Percentiles rank a stretch among this genome's conserved stretches.
Evolutionary conservation across 2,329 filamentous ascomycete species (phyloP).

Genomic region (Cytospora schulzeri): DNA sequence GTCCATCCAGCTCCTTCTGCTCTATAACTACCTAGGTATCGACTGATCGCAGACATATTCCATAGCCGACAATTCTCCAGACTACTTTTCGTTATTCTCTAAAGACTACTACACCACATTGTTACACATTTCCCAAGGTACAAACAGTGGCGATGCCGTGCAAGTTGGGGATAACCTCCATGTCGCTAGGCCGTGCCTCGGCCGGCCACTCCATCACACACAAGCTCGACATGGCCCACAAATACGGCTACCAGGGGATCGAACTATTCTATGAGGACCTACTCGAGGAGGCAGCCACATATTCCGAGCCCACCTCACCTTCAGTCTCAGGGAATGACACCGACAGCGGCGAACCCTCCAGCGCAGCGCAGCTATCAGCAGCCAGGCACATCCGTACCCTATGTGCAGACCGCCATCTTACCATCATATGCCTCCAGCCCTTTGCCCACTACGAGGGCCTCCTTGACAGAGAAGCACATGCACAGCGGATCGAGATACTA

Average conservation of each 20-base stretch:
- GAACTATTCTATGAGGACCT: conserved; percentile 82
- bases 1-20: too few species aligned
- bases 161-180: conserved; percentile 71
- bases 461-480: conserved; percentile 60
- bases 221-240: conserved; percentile 69
- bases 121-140: neutral
- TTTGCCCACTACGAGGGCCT: conserved; percentile 80
- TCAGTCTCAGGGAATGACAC: neutral
- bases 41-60: too few species aligned
- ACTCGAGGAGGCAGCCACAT: conserved; percentile 53
- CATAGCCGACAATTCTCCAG: too few species aligned
- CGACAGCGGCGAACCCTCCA: conserved; percentile 29
- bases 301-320: neutral
- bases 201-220: conserved; percentile 67
- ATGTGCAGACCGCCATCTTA: conserved; percentile 51
- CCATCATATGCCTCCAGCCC: conserved; percentile 71
- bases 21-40: too few species aligned
- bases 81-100: too few species aligned
- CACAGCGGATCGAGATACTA: conserved; percentile 61
- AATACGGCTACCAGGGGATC: conserved; percentile 67
- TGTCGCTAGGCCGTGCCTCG: conserved; percentile 71
- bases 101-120: too few species aligned
- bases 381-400: conserved; percentile 59
- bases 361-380: conserved; percentile 47
- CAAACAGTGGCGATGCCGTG: conserved; percentile 47